Base-by-base conservation (phyloP, 345 rosid genomes). In the Bruguiera sexangula region DNA sequence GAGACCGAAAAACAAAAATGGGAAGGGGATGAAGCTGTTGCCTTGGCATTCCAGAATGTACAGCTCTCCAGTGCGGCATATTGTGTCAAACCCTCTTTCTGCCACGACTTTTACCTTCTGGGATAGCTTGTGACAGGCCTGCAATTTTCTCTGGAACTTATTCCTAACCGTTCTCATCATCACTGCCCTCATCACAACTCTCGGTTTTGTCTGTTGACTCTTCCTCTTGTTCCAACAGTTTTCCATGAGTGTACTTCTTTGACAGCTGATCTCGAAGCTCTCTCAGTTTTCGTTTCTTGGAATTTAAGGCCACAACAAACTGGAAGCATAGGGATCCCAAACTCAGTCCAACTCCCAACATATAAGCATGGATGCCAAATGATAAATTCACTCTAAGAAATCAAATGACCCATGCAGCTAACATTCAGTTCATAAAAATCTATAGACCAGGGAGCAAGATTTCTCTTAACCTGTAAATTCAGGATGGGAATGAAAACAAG, bases 241-340 rank as follows among this genome's bases (percentile, higher is more conserved):
- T 76, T 73, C 80, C 76, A 36, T 78, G 55, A 65, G 74, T 26
- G 77, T 76, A 84, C 68, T 68, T 76, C 75, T 84, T 82, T 24
- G 82, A 75, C 19, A 85, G 81, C 81, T 84, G 85, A 59, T 87
- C 90, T 60, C 89, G 88, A 65, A 88, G 87, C 65, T 84, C 93
- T 75, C 97, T 85, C 36, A 94, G 90, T 78, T 94, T 94, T 67
- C 78, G 78, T 76, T 94, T 94, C 86, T 91, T 94, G 43, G 96
- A 72, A 73, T 94, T 94, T 71, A 94, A 74, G 20, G 89, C 86
- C 36, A 74, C 79, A 71, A 88, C 73, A 69, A 94, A 94, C 97
- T 94, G 66, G 52, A 71, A 63, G 59, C 63, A 39, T 29, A 8
- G 61, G 59, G 75, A 71, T 46, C 3, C 7, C n/a, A 50, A 56